A percentile compares a stretch with the other conserved stretches of the same genome.
phyloP scores from a whole-genome alignment of 1,284 basidiomycete genomes.

The Irpex lacteus region DNA sequence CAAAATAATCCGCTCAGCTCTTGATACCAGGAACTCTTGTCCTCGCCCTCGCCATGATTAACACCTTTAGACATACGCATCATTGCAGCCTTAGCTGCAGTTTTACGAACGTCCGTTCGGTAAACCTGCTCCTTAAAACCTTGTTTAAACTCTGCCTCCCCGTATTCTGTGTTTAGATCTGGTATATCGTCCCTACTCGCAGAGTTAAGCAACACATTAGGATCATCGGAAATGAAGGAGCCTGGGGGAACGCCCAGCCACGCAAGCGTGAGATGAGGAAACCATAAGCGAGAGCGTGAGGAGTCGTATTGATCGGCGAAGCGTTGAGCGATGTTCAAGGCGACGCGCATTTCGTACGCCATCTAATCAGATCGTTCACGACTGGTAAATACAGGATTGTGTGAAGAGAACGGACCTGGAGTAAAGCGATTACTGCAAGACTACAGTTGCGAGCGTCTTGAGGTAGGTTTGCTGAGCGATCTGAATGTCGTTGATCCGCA shows the following conservation, averaged over 20 bases:
- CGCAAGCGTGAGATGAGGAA: conserved; percentile 39
- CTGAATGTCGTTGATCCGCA: conserved; percentile 25
- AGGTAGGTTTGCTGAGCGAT: conserved; percentile 24
- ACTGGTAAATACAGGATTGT: neutral
- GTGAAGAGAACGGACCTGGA: conserved; percentile 34
- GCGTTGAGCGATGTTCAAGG: conserved; percentile 36
- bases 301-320: conserved; percentile 34
- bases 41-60: neutral
- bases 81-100: conserved; percentile 10
- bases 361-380: conserved; percentile 30
- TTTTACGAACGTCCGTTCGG: conserved; percentile 9
- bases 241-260: conserved; percentile 48
- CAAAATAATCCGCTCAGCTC: conserved; percentile 25
- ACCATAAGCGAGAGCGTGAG: conserved; percentile 39
- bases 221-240: conserved; percentile 38
- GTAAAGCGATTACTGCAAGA: conserved; percentile 41
- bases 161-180: conserved; percentile 2
- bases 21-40: conserved; percentile 10
- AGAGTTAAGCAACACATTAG: conserved; percentile 11
- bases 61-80: neutral
- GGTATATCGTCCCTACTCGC: neutral
- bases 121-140: conserved; percentile 22
- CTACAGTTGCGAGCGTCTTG: conserved; percentile 36
- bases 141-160: conserved; percentile 12
- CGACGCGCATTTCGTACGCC: conserved; percentile 39